These are phyloP conservation scores for Evernia prunastri DNA, from an alignment of 495 filamentous ascomycete species.

Conservation along the genomic window DNA sequence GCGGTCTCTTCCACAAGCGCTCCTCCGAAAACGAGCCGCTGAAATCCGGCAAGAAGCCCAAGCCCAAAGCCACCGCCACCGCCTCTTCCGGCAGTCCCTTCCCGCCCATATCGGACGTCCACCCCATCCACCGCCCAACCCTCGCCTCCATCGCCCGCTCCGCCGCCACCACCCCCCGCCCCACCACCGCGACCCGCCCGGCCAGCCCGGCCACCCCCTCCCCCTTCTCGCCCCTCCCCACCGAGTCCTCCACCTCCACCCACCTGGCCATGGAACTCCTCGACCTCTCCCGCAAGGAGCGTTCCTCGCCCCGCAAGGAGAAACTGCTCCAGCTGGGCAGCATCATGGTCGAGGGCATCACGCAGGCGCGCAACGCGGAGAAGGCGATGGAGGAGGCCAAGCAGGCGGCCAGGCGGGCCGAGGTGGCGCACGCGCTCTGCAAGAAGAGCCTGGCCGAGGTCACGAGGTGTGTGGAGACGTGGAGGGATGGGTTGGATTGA, in stretches of 20 bases:
- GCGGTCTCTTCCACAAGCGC: conserved; percentile 26
- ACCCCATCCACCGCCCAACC: conserved; percentile 26
- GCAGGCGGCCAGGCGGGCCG: conserved; percentile 31
- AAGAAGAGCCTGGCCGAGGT: conserved; percentile 32
- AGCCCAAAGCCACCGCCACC: conserved; percentile 7
- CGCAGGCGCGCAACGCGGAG: conserved; percentile 34
- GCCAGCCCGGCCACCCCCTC: conserved; percentile 11
- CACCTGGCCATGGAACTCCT: conserved; percentile 33
- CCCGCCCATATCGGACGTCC: conserved; percentile 22
- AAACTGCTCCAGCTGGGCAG: conserved; percentile 30
- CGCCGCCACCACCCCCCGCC: neutral
- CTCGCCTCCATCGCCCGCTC: conserved; percentile 18
- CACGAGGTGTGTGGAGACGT: conserved; percentile 30
- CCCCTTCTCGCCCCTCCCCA: conserved; percentile 7
- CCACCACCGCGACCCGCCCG: neutral
- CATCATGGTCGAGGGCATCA: conserved; percentile 34
- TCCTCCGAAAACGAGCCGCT: conserved; percentile 9
- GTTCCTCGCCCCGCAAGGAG: conserved; percentile 29
- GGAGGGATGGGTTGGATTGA: conserved; percentile 23
- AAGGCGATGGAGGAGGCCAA: conserved; percentile 35
- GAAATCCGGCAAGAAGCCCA: conserved; percentile 11
- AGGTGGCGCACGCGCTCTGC: conserved; percentile 29
- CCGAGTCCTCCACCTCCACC: conserved; percentile 25
- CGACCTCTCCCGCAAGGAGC: conserved; percentile 32
- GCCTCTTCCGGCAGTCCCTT: conserved; percentile 23